Conservation (phyloP, 129 eudicot genomes). For the Smallanthus sonchifolius region DNA sequence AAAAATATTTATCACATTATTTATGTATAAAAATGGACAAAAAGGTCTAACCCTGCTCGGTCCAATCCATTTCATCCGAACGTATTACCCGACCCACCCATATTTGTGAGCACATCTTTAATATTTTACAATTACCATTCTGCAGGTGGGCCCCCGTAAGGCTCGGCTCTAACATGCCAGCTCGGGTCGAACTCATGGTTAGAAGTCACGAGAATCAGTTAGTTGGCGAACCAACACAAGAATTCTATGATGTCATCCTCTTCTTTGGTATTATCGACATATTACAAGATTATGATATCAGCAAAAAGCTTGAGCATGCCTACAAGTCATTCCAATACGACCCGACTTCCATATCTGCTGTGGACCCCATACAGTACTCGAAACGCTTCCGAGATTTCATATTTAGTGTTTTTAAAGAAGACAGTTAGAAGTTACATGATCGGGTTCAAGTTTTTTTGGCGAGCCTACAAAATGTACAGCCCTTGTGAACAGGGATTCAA, state of each 20-base stretch:
- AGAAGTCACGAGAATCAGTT: slow-evolving; percentile 48
- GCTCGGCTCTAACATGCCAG: slow-evolving; percentile 61
- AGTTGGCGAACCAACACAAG: slow-evolving; percentile 69
- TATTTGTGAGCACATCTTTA: not conserved
- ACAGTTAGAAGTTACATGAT: slow-evolving; percentile 28
- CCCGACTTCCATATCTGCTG: slow-evolving; percentile 76
- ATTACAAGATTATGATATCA: slow-evolving; percentile 81
- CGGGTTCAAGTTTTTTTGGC: slow-evolving; percentile 24
- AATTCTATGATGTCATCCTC: slow-evolving; percentile 46
- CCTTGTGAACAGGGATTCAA: not conserved
- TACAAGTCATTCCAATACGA: slow-evolving; percentile 71
- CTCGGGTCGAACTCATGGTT: slow-evolving; percentile 54
- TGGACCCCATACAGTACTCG: slow-evolving; percentile 72
- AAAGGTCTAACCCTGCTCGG: not conserved
- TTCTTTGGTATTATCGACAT: slow-evolving; percentile 77
- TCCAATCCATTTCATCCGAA: not conserved
- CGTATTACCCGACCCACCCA: not conserved
- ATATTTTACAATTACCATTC: not conserved
- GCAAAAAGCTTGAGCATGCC: slow-evolving; percentile 85
- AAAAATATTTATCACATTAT: not conserved
- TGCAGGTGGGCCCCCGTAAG: slow-evolving; percentile 52
- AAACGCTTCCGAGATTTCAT: slow-evolving; percentile 76
- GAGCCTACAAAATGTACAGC: slow-evolving; percentile 38
- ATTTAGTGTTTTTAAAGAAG: slow-evolving; percentile 53
- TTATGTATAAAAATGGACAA: not conserved